Evolutionary conservation across 306 rosid species (phyloP).

Genomic region (Trifolium dubium): DNA sequence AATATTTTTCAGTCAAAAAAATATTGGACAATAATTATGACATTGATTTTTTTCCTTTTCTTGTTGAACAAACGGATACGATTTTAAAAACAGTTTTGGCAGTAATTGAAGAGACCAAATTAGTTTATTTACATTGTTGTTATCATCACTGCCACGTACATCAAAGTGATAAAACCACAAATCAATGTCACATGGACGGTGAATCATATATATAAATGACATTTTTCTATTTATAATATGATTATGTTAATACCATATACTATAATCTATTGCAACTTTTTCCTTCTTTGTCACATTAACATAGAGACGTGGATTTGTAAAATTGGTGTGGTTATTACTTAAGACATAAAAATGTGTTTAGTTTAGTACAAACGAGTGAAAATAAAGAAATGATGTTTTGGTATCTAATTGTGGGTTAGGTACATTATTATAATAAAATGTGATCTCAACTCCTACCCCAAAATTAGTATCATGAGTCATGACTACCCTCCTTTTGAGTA

Average conservation of each 20-base stretch:
- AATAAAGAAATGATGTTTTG: neutral
- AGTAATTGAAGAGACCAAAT: neutral
- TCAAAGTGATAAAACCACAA: neutral
- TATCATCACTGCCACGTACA: constrained; percentile 7
- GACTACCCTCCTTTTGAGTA: neutral
- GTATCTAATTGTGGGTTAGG: neutral
- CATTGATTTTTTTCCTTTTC: neutral
- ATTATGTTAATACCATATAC: neutral
- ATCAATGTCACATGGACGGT: constrained; percentile 38
- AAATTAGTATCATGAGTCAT: neutral
- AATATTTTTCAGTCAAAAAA: no score
- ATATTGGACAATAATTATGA: neutral
- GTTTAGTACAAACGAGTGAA: neutral
- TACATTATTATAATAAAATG: neutral
- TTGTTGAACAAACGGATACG: neutral
- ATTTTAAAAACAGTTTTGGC: neutral
- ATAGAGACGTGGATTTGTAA: neutral
- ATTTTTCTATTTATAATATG: neutral
- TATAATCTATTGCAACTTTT: neutral
- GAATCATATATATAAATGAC: neutral
- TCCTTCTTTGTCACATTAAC: neutral
- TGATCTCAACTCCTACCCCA: neutral
- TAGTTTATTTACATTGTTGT: constrained; percentile 1
- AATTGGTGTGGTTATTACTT: neutral
- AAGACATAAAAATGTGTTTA: neutral